Evolutionary conservation across 768 basidiomycete genomes (phyloP).

Genomic region (Tricholoma terreum): DNA sequence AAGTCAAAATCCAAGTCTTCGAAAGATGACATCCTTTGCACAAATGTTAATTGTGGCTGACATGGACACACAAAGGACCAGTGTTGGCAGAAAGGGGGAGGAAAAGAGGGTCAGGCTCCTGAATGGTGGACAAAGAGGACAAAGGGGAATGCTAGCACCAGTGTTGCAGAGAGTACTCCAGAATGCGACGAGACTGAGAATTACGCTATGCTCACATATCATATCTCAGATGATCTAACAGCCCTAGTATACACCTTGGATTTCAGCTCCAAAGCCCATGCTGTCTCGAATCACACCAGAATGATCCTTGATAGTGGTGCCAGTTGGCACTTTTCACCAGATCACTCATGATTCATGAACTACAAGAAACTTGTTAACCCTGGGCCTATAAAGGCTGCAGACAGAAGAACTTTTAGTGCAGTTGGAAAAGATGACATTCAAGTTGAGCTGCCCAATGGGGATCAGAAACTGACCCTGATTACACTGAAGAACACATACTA

Average conservation of each 20-base stretch:
- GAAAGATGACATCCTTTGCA: no score
- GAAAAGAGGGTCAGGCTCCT: no score
- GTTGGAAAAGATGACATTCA: constrained; percentile 25
- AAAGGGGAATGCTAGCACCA: not conserved
- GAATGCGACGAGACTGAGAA: not conserved
- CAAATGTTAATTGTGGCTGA: not conserved
- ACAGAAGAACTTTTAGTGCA: constrained; percentile 23
- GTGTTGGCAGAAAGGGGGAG: not conserved
- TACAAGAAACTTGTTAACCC: no score
- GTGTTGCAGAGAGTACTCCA: not conserved
- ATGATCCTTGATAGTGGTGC: not conserved
- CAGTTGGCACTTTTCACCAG: not conserved
- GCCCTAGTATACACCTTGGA: no score
- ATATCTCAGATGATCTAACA: no score
- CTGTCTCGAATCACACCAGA: no score
- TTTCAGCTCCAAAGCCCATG: not conserved
- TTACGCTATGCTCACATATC: no score
- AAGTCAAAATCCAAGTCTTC: no score
- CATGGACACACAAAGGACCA: not conserved
- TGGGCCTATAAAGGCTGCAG: constrained; percentile 15
- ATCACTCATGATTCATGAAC: constrained; percentile 18
- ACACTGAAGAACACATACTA: no score
- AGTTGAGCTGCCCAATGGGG: no score
- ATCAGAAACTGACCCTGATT: no score
- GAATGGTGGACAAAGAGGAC: no score